Base-by-base conservation (phyloP, 2,329 filamentous ascomycete genomes). In the Sporothrix phasma region DNA sequence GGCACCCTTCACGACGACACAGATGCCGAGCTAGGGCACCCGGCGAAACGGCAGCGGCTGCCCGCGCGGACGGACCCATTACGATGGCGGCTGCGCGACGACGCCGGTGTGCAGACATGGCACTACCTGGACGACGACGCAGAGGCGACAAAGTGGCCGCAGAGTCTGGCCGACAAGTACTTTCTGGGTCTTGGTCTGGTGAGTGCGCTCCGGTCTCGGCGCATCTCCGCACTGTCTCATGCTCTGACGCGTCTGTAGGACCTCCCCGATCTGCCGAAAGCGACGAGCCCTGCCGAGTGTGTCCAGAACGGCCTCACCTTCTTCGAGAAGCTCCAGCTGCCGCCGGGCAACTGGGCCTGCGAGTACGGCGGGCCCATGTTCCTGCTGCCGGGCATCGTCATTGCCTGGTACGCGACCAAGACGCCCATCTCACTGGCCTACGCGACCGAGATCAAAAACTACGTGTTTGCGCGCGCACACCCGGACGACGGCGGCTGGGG, bases 331-430 rank as follows among this genome's bases (percentile, higher is more conserved):
- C 83, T 97, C 26, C 94, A 99, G 74, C 81, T 97, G 1, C 86
- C 88, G 15, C 88, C 90, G 0, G 94, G 94, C 5, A 90, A 97
- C 72, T 99, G 94, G 94, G 94, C 82, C 5, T 97, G 93, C 77
- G 94, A 99, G 74, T 99, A 99, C 77, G 94, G 94, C 63, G 94
- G 94, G 0, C 94, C 94, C 3, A 93, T 97, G 90, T 99, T 99
- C 73, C 83, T 97, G 45, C 80, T 97, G 1, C 91, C 93, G 0
- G 90, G 93, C 51, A 74, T 96, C 24, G 85, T 97, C 67, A 85
- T 96, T 69, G 83, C 89, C 31, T 95, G 90, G 86, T 92, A 96
- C 73, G 88, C 88, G 61, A 97, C 92, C 67, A 86, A 92, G 73
- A 96, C 91, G 61, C 88, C 89, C 3, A 90, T 99, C 64, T 87